Evolutionary conservation across 495 filamentous ascomycete species (phyloP).

Genomic region (Penicillium soppii): DNA sequence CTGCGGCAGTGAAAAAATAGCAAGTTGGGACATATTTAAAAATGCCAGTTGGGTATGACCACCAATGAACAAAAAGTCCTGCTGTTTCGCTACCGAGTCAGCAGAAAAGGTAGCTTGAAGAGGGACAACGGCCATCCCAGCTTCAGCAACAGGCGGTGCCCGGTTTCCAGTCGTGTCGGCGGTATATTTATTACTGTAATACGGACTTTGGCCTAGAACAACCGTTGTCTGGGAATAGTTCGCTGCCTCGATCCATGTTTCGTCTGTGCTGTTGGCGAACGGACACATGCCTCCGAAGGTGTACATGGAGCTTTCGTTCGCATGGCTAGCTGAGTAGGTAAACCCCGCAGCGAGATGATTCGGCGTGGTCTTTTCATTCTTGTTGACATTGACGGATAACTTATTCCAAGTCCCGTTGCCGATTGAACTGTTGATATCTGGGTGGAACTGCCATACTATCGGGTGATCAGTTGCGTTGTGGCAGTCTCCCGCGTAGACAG

Average conservation of each 20-base stretch:
- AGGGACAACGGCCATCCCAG: constrained; percentile 80
- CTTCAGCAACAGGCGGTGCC: constrained; percentile 72
- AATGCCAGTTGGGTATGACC: constrained; percentile 83
- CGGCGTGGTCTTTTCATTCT: constrained; percentile 44
- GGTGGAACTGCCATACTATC: constrained; percentile 56
- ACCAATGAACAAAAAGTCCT: constrained; percentile 77
- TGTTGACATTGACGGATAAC: constrained; percentile 19
- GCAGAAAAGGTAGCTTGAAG: constrained; percentile 63
- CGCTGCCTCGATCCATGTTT: constrained; percentile 59
- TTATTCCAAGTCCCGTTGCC: constrained; percentile 60
- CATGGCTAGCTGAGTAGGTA: constrained; percentile 61
- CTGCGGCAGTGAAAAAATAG: constrained; percentile 82
- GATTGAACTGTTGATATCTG: constrained; percentile 31
- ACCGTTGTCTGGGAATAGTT: constrained; percentile 79
- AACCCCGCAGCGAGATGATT: constrained; percentile 68
- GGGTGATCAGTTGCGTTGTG: constrained; percentile 34
- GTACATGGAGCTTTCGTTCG: constrained; percentile 55
- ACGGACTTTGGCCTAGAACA: constrained; percentile 36
- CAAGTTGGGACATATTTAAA: constrained; percentile 89
- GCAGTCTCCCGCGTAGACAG: constrained; percentile 71
- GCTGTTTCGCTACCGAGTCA: constrained; percentile 53
- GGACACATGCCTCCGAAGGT: constrained; percentile 92
- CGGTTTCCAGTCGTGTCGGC: constrained; percentile 43
- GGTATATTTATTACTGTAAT: constrained; percentile 29
- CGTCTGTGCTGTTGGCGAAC: constrained; percentile 36